A percentile compares a stretch with the other conserved stretches of the same genome.
These are phyloP conservation scores for Gossypium davidsonii DNA, from an alignment of 441 rosid species.

Conservation along the genomic window DNA sequence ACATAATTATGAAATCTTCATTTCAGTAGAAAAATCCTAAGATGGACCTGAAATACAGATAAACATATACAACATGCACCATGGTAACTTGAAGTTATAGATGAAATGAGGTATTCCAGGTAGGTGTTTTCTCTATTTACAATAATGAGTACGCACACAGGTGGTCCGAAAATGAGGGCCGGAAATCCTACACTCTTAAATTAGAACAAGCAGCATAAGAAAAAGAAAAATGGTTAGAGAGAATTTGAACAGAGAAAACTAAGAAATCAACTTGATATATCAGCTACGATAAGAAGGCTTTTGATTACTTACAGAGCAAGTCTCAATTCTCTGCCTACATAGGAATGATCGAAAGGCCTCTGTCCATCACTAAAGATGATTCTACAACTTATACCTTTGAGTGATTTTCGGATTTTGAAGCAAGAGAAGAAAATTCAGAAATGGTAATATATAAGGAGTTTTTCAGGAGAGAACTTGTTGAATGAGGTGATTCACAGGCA, in stretches of 20 bases:
- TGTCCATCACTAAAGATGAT: not conserved
- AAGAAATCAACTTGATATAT: not conserved
- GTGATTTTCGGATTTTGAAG: not conserved
- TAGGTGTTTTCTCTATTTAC: too few species aligned
- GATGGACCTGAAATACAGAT: not conserved
- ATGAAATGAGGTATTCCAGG: not conserved
- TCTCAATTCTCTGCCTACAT: not conserved
- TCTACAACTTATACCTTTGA: not conserved
- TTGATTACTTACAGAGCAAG: constrained; percentile 12
- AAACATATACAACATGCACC: not conserved
- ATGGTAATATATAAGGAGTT: not conserved
- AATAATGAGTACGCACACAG: not conserved
- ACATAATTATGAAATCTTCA: not conserved
- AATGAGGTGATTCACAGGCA: not conserved
- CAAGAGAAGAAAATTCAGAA: constrained; percentile 1
- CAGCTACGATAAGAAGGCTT: not conserved
- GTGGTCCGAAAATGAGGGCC: not conserved
- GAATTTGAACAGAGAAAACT: not conserved
- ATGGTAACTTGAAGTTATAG: not conserved
- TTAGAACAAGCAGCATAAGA: not conserved
- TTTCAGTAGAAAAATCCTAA: not conserved
- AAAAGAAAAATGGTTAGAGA: not conserved
- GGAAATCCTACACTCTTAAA: not conserved
- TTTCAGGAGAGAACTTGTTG: not conserved
- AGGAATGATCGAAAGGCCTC: not conserved